phyloP scores from a whole-genome alignment of 2,329 filamentous ascomycete genomes.

The Cadophora sp. region DNA sequence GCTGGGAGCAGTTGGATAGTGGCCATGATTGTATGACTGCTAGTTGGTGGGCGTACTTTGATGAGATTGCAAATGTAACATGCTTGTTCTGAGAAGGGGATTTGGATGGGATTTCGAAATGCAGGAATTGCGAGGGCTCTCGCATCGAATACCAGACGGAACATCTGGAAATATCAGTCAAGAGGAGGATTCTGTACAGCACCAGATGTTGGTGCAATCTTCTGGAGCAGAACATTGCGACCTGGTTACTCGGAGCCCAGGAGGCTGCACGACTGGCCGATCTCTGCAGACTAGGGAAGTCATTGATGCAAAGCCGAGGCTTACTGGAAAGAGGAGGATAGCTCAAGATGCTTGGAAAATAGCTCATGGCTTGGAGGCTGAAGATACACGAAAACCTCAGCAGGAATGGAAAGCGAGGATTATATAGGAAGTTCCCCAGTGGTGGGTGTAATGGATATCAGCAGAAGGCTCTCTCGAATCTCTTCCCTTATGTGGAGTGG shows the following conservation, averaged over 20 bases:
- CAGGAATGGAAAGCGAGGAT: not conserved
- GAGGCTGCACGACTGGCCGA: not conserved
- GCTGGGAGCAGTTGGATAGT: conserved; percentile 38
- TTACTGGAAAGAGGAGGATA: not conserved
- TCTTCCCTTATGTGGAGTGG: not conserved
- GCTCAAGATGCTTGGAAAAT: conserved; percentile 14
- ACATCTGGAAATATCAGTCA: not conserved
- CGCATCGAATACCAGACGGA: not conserved
- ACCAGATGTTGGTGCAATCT: not conserved
- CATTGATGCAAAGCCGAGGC: not conserved
- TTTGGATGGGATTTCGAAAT: not conserved
- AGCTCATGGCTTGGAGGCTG: conserved; percentile 15
- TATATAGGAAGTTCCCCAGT: not conserved
- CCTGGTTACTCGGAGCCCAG: not conserved
- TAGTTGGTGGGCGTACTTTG: conserved; percentile 41
- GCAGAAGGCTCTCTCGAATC: not conserved
- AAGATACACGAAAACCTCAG: not conserved
- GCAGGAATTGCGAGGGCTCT: too few relatives aligned
- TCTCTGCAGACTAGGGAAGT: not conserved
- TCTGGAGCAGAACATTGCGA: not conserved
- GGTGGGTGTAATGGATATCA: not conserved
- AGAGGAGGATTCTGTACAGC: not conserved
- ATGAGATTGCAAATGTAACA: conserved; percentile 39
- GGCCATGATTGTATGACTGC: conserved; percentile 23
- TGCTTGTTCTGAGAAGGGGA: conserved; percentile 38